Conservation (phyloP, 192 early-diverging fungal species). For the Coemansia javaensis region DNA sequence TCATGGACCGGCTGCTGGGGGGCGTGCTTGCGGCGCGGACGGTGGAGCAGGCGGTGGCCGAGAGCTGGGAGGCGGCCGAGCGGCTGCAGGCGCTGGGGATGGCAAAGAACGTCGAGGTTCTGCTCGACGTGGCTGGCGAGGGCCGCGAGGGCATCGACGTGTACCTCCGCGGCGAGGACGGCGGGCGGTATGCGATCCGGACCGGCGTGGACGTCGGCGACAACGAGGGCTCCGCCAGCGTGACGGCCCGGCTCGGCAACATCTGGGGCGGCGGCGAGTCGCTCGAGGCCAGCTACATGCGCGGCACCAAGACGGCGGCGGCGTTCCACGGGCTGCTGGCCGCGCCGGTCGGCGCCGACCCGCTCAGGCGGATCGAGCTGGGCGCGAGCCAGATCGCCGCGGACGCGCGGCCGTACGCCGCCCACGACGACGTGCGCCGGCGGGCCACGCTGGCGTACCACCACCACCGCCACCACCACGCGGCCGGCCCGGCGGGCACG, state of each 20-base stretch:
- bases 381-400: constrained; percentile 61
- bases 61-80: constrained; percentile 40
- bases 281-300: constrained; percentile 65
- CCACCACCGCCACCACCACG: no score
- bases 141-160: constrained; percentile 57
- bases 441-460: constrained; percentile 52
- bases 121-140: constrained; percentile 7
- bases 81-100: constrained; percentile 38
- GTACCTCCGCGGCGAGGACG: constrained; percentile 65
- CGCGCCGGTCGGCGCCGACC: constrained; percentile 68
- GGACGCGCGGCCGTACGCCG: constrained; percentile 60
- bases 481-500: background rate
- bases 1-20: constrained; percentile 14
- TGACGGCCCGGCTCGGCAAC: constrained; percentile 72
- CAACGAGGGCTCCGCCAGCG: constrained; percentile 76
- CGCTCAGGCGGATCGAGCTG: constrained; percentile 61
- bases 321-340: constrained; percentile 59
- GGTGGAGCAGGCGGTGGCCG: constrained; percentile 11
- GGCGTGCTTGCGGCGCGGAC: constrained; percentile 18
- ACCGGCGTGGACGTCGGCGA: constrained; percentile 91
- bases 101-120: constrained; percentile 20
- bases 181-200: constrained; percentile 64
- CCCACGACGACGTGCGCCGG: constrained; percentile 70
- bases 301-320: constrained; percentile 68
- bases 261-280: constrained; percentile 86